Evolutionary conservation across 345 rosid genomes (phyloP), one percentile per base, ranked within the genome.

Genomic region (Triadica sebifera): DNA sequence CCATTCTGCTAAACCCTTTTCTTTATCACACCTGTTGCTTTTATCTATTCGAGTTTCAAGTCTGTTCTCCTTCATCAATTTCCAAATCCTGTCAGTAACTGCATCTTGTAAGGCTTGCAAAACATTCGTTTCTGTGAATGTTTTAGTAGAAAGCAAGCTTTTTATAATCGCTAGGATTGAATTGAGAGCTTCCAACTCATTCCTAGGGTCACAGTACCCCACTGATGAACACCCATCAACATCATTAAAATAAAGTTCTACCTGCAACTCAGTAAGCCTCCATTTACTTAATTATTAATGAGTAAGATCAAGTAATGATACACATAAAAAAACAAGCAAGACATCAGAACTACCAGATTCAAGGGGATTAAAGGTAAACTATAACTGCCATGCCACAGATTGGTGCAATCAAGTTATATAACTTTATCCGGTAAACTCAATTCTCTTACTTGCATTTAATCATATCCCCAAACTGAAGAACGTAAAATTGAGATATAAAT

Each of bases 171-270:
- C 74, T 70, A 91, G 86, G 76, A 90, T 75, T 45, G 80, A 89
- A 78, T 78, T 88, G 39, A 90, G 91, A 84, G 93, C 85, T 75
- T 90, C 90, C 84, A 93, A 74, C 80, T 95, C 99, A 68, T 93
- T 95, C 83, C 89, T 89, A 68, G 75, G 37, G 41, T 91, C 88
- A 75, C 82, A 88, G 62, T 70, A 76, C 78, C 87, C 93, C 46
- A 70, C 9, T 46, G 84, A 64, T 76, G 76, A 52, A 65, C 84
- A 78, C 53, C 74, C 79, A 8, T 71, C 77, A 70, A 63, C 80
- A 69, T 86, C 87, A 20, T 87, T 85, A 82, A 95, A 95, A 73
- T 93, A 95, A 71, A 95, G 87, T 71, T 95, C 98, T 74, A 85
- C 94, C 99, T 95, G 87, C 85, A 86, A 38, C 62, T 46, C 65